Evolutionary conservation across 2,329 filamentous ascomycete genomes (phyloP).

Genomic region (Hypoxylon sp.): DNA sequence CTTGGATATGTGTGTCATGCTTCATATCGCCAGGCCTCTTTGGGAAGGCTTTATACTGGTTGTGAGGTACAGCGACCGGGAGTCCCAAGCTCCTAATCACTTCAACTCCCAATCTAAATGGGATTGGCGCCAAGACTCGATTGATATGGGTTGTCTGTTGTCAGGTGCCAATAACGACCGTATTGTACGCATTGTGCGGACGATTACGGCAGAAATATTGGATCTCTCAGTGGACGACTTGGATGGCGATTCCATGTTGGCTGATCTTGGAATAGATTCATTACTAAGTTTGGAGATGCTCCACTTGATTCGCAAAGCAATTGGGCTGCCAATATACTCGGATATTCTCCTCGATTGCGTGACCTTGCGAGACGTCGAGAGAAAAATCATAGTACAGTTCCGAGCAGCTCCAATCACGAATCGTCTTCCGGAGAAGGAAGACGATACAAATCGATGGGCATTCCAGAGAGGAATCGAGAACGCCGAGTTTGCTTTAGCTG

Average conservation of each 20-base stretch:
- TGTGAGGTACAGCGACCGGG: constrained; percentile 1
- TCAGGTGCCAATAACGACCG: neutral
- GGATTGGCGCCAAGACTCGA: neutral
- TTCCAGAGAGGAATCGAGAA: constrained; percentile 4
- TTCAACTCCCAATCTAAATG: neutral
- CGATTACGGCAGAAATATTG: neutral
- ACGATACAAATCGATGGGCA: neutral
- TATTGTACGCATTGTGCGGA: neutral
- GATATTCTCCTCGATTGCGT: constrained; percentile 13
- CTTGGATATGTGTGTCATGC: constrained; percentile 3
- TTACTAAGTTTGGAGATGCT: constrained; percentile 10
- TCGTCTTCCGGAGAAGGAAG: neutral
- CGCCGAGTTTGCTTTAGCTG: neutral
- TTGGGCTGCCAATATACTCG: constrained; percentile 6
- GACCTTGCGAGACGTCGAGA: constrained; percentile 9
- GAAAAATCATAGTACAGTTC: constrained; percentile 1
- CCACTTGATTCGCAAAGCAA: neutral
- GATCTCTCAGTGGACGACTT: neutral
- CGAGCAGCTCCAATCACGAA: constrained; percentile 4
- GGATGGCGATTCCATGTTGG: neutral
- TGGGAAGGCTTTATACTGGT: constrained; percentile 1
- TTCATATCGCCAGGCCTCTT: constrained; percentile 11
- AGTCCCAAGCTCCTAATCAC: neutral
- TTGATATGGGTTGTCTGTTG: neutral
- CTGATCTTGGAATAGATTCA: constrained; percentile 13